Evolutionary conservation across 306 rosid species (phyloP).

Genomic region (Fragaria vesca): DNA sequence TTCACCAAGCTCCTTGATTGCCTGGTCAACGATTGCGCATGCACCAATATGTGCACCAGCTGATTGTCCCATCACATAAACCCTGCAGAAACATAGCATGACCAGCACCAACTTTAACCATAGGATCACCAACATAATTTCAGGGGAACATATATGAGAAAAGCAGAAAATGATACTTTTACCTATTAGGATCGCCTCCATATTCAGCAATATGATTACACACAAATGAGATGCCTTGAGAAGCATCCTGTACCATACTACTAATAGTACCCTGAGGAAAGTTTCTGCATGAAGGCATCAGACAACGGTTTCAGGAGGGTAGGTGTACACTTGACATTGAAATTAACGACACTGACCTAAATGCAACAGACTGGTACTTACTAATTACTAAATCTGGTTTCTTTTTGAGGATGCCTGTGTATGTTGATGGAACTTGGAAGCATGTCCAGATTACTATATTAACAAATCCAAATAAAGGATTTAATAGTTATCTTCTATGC

Average conservation of each 20-base stretch:
- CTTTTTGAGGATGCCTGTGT: background rate
- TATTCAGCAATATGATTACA: constrained; percentile 86
- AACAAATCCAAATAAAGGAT: background rate
- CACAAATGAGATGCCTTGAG: constrained; percentile 87
- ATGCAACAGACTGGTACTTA: background rate
- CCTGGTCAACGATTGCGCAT: constrained; percentile 74
- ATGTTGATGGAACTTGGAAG: background rate
- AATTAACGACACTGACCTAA: background rate
- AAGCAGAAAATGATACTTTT: background rate
- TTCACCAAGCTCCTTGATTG: constrained; percentile 88
- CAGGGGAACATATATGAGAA: background rate
- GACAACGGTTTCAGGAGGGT: constrained; percentile 6
- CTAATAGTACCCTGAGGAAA: constrained; percentile 94
- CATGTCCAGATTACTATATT: background rate
- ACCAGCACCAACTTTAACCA: constrained; percentile 22
- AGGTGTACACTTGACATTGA: background rate
- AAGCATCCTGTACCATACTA: constrained; percentile 79
- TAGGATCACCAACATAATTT: background rate
- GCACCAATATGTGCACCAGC: constrained; percentile 99
- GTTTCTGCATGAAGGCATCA: constrained; percentile 53
- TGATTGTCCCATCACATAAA: constrained; percentile 96
- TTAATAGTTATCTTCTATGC: background rate
- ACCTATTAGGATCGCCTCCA: constrained; percentile 94
- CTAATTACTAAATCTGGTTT: background rate
- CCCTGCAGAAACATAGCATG: constrained; percentile 40